These are phyloP conservation scores for Fonsecaea erecta DNA, from an alignment of 2,329 filamentous ascomycete species.

Conservation along the genomic window DNA sequence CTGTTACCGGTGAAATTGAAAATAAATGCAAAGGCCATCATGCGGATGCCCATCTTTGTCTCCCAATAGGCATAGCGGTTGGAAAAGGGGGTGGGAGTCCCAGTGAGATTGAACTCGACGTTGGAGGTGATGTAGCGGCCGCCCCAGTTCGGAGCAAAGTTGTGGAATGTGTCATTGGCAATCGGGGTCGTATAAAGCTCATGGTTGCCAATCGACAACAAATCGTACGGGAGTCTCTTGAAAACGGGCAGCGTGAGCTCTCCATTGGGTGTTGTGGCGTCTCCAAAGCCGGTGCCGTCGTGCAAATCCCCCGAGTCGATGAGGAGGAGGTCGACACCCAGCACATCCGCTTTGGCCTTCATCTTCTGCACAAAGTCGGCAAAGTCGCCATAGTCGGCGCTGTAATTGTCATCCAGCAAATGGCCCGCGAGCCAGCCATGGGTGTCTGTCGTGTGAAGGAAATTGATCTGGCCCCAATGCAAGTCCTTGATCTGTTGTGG, in stretches of 20 bases:
- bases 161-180: constrained; percentile 64
- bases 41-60: constrained; percentile 54
- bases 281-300: constrained; percentile 67
- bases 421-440: constrained; percentile 96
- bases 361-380: constrained; percentile 65
- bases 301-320: constrained; percentile 69
- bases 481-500: constrained; percentile 42
- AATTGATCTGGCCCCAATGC: constrained; percentile 68
- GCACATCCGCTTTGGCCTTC: constrained; percentile 61
- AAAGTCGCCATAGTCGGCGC: constrained; percentile 70
- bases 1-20: constrained; percentile 61
- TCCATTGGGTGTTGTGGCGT: constrained; percentile 64
- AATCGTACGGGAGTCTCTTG: constrained; percentile 58
- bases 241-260: constrained; percentile 59
- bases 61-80: constrained; percentile 56
- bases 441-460: constrained; percentile 84
- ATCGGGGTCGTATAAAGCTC: constrained; percentile 68
- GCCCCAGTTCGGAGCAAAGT: constrained; percentile 63
- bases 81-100: constrained; percentile 38
- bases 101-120: constrained; percentile 55
- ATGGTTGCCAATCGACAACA: constrained; percentile 65
- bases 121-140: constrained; percentile 61
- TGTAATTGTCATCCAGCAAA: constrained; percentile 88
- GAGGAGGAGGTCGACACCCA: constrained; percentile 64
- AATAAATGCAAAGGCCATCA: constrained; percentile 60